Evolutionary conservation across 2,329 filamentous ascomycete species (phyloP).

Genomic region (Phialemonium atrogriseum): DNA sequence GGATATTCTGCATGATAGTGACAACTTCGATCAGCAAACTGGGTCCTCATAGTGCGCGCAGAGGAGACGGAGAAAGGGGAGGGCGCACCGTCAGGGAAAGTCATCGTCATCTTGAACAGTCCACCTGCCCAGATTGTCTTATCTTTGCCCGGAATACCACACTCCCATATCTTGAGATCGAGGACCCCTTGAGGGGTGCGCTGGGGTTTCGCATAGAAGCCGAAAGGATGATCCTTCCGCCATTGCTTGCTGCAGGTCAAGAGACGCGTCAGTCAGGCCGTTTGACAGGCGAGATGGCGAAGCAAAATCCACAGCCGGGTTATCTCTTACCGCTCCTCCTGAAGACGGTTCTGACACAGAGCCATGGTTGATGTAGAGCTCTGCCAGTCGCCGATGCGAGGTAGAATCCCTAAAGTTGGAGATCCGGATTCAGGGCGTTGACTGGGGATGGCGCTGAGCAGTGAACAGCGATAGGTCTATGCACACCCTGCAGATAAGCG

Average conservation of each 20-base stretch:
- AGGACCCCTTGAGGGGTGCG: slow-evolving; percentile 73
- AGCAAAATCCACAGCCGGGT: background rate
- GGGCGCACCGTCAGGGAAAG: slow-evolving; percentile 79
- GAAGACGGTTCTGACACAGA: slow-evolving; percentile 78
- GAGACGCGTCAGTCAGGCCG: slow-evolving; percentile 3
- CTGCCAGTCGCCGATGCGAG: too few species aligned
- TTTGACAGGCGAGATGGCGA: background rate
- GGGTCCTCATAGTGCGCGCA: background rate
- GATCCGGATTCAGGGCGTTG: too few species aligned
- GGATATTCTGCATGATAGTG: slow-evolving; percentile 66
- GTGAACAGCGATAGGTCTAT: too few species aligned
- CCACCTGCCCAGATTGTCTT: slow-evolving; percentile 99
- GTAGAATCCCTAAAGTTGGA: too few species aligned
- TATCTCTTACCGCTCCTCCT: slow-evolving; percentile 69
- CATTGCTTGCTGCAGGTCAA: slow-evolving; percentile 72
- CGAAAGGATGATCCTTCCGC: slow-evolving; percentile 94
- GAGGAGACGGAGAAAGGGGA: slow-evolving; percentile 8
- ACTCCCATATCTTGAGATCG: slow-evolving; percentile 94
- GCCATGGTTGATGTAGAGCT: slow-evolving; percentile 72
- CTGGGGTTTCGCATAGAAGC: slow-evolving; percentile 86
- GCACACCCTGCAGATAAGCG: too few species aligned
- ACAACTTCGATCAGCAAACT: slow-evolving; percentile 11
- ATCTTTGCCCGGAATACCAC: slow-evolving; percentile 89
- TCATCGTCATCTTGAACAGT: slow-evolving; percentile 86
- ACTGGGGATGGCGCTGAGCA: too few species aligned